Evolutionary conservation across 2,329 filamentous ascomycete genomes (phyloP).

Genomic region (Penicillium sp.): DNA sequence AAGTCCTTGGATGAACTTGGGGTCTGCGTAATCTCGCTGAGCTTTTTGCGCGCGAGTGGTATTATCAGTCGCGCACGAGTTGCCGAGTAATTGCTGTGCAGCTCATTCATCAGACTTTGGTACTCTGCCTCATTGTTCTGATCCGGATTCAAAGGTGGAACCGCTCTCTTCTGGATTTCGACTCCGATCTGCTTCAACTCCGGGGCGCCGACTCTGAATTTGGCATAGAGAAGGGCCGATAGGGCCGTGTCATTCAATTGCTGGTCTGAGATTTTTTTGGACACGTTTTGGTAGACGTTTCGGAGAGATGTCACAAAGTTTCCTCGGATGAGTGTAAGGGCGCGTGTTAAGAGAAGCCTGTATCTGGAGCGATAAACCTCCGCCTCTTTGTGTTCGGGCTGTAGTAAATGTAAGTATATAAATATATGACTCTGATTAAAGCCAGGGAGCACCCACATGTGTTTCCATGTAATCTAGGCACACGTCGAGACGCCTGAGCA

Average conservation of each 20-base stretch:
- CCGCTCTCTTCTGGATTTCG: constrained; percentile 66
- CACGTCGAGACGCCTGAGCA: constrained; percentile 80
- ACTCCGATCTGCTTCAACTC: constrained; percentile 65
- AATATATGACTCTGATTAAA: not conserved
- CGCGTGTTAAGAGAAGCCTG: constrained; percentile 71
- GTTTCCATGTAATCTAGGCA: constrained; percentile 90
- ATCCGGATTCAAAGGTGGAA: constrained; percentile 59
- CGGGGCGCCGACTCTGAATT: constrained; percentile 65
- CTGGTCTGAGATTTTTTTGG: constrained; percentile 63
- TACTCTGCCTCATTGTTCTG: constrained; percentile 62
- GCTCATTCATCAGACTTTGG: constrained; percentile 63
- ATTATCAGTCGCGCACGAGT: constrained; percentile 59
- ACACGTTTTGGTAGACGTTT: constrained; percentile 62
- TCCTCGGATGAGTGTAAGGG: constrained; percentile 64
- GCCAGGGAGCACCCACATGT: constrained; percentile 54
- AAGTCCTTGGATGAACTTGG: constrained; percentile 62
- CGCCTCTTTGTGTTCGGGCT: constrained; percentile 82
- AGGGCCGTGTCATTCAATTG: constrained; percentile 70
- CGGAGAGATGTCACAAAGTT: constrained; percentile 63
- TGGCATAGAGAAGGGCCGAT: constrained; percentile 68
- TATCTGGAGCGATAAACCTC: constrained; percentile 86
- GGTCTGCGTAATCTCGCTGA: constrained; percentile 54
- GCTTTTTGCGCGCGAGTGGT: constrained; percentile 62
- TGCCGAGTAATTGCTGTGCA: constrained; percentile 63
- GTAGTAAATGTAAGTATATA: constrained; percentile 13